Evolutionary conservation across 1,139 yeast species (phyloP).

Genomic region (Kazachstania sp.): DNA sequence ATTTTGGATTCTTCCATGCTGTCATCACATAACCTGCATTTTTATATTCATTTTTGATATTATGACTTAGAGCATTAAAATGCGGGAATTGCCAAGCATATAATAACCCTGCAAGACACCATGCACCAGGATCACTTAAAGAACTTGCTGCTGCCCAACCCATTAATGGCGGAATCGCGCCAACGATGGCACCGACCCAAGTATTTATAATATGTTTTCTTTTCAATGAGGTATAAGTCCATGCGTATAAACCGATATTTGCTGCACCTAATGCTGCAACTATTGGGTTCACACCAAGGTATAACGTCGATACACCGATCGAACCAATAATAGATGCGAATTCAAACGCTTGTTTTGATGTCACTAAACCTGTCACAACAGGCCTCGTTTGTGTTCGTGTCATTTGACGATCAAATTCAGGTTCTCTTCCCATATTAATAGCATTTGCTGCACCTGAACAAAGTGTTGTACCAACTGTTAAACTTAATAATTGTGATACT

Average conservation of each 20-base stretch:
- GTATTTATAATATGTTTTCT: constrained; percentile 80
- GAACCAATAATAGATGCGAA: constrained; percentile 74
- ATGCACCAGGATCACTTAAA: constrained; percentile 78
- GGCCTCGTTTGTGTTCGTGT: constrained; percentile 84
- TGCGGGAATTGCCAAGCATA: constrained; percentile 99
- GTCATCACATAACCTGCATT: constrained; percentile 95
- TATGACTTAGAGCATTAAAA: constrained; percentile 85
- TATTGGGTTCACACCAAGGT: constrained; percentile 73
- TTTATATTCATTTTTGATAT: constrained; percentile 78
- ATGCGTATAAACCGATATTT: constrained; percentile 75
- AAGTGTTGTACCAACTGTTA: constrained; percentile 78
- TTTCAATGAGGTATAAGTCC: constrained; percentile 86
- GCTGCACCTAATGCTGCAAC: constrained; percentile 72
- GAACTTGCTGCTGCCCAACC: constrained; percentile 98
- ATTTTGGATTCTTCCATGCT: constrained; percentile 82
- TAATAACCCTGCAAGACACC: constrained; percentile 84
- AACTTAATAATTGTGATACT: constrained; percentile 54
- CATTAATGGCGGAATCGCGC: constrained; percentile 98
- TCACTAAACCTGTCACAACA: constrained; percentile 72
- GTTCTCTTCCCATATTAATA: constrained; percentile 94
- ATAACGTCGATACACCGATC: constrained; percentile 60
- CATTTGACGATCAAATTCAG: constrained; percentile 82
- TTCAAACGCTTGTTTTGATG: constrained; percentile 65
- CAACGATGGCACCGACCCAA: constrained; percentile 98
- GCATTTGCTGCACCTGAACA: constrained; percentile 95